Conservation (phyloP, 164 flowering plant species). For the Stephania yunnanensis region DNA sequence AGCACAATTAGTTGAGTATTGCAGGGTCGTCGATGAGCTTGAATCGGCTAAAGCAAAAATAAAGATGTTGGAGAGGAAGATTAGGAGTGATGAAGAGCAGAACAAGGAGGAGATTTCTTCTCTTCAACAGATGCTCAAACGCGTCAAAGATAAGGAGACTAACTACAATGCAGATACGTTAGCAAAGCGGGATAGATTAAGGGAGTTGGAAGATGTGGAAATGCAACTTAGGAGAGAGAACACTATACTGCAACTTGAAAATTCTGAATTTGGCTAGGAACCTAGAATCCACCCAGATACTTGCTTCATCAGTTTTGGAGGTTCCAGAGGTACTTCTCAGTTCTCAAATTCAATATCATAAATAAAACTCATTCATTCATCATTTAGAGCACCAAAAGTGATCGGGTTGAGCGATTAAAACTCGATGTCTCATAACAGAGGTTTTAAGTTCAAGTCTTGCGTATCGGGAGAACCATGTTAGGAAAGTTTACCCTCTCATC, state of each 20-base stretch:
- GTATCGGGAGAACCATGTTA: too few relatives aligned
- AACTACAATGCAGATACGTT: constrained; percentile 24
- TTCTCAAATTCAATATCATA: not conserved
- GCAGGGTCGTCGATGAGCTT: constrained; percentile 47
- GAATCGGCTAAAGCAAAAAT: constrained; percentile 63
- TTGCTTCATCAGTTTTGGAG: constrained; percentile 52
- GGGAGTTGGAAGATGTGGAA: constrained; percentile 46
- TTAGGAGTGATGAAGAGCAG: constrained; percentile 53
- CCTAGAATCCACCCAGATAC: constrained; percentile 58
- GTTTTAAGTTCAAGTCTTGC: too few relatives aligned
- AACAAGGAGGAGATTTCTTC: constrained; percentile 49
- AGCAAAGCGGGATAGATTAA: constrained; percentile 33
- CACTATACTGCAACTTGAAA: constrained; percentile 48
- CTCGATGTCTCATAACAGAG: too few relatives aligned
- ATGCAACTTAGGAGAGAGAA: constrained; percentile 47
- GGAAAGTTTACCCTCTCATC: too few relatives aligned
- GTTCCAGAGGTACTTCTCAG: constrained; percentile 41
- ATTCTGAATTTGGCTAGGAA: constrained; percentile 52
- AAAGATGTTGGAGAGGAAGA: constrained; percentile 54
- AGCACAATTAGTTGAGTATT: constrained; percentile 57
- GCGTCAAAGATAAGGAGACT: constrained; percentile 49
- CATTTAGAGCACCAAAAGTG: too few relatives aligned
- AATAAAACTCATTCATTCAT: too few relatives aligned
- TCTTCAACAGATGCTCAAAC: constrained; percentile 49
- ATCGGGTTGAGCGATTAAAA: too few relatives aligned